Conservation (phyloP, 1,139 yeast genomes). For the Nakaseomyces glabratus region DNA sequence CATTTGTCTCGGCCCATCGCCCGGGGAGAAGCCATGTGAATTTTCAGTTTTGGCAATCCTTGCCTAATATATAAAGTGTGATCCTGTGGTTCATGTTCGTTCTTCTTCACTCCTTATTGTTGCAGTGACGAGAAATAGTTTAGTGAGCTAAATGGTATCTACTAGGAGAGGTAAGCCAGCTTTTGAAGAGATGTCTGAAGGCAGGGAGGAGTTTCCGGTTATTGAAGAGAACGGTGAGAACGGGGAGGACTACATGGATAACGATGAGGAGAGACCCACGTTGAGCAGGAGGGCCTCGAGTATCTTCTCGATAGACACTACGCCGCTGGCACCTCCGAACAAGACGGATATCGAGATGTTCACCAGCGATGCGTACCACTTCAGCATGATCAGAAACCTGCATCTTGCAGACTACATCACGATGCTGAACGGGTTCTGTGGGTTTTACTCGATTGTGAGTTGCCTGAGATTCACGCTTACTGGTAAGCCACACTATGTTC, state of each 20-base stretch:
- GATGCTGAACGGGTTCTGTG: conserved; percentile 78
- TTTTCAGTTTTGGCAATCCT: too few species aligned
- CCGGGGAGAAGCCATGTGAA: too few species aligned
- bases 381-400: conserved; percentile 64
- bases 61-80: too few species aligned
- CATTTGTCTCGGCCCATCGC: too few species aligned
- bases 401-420: conserved; percentile 97
- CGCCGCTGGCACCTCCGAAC: conserved; percentile 48
- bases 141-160: too few species aligned
- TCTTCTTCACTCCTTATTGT: too few species aligned
- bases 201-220: neutral
- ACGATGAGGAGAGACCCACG: conserved; percentile 14
- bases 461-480: conserved; percentile 75
- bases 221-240: conserved; percentile 13
- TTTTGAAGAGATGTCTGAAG: too few species aligned
- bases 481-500: conserved; percentile 58
- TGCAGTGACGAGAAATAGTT: too few species aligned
- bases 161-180: too few species aligned
- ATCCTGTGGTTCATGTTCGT: too few species aligned
- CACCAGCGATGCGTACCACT: conserved; percentile 70
- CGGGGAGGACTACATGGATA: conserved; percentile 3
- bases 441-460: conserved; percentile 81
- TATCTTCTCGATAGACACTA: conserved; percentile 33
- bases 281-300: conserved; percentile 34
- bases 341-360: conserved; percentile 69